Conservation (phyloP, 495 filamentous ascomycete genomes). For the Tuber aestivum region DNA sequence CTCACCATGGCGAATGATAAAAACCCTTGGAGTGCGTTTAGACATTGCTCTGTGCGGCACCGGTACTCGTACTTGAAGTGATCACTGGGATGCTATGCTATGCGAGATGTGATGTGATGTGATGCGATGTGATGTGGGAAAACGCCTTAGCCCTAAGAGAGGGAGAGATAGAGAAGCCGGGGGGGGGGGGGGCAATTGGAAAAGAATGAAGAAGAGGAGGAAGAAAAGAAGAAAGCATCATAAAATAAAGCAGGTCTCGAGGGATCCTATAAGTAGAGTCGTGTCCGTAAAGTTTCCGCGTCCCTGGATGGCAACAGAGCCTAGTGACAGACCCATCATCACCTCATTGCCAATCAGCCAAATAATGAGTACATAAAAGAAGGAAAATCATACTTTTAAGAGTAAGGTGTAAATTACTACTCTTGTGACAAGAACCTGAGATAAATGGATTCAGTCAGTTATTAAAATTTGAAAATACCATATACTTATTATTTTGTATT, state of each 20-base stretch:
- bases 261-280: neutral
- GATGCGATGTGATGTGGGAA: neutral
- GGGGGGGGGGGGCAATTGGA: neutral
- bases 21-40: slow-evolving; percentile 26
- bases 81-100: neutral
- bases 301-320: too few relatives aligned
- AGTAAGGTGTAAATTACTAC: too few relatives aligned
- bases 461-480: too few relatives aligned
- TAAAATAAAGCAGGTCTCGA: neutral
- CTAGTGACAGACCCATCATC: too few relatives aligned
- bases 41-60: neutral
- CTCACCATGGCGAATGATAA: slow-evolving; percentile 32
- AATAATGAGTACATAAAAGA: too few relatives aligned
- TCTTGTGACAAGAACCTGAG: too few relatives aligned
- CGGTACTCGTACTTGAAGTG: neutral
- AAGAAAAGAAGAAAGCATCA: too few relatives aligned
- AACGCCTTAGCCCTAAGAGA: neutral
- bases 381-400: too few relatives aligned
- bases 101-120: neutral
- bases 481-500: too few relatives aligned
- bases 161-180: neutral
- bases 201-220: neutral
- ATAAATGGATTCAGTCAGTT: too few relatives aligned
- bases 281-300: too few relatives aligned
- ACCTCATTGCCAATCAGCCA: too few relatives aligned